Percentiles rank a stretch among this genome's conserved stretches.
phyloP scores from a whole-genome alignment of 345 rosid genomes.

The Streptanthus diversifolius region DNA sequence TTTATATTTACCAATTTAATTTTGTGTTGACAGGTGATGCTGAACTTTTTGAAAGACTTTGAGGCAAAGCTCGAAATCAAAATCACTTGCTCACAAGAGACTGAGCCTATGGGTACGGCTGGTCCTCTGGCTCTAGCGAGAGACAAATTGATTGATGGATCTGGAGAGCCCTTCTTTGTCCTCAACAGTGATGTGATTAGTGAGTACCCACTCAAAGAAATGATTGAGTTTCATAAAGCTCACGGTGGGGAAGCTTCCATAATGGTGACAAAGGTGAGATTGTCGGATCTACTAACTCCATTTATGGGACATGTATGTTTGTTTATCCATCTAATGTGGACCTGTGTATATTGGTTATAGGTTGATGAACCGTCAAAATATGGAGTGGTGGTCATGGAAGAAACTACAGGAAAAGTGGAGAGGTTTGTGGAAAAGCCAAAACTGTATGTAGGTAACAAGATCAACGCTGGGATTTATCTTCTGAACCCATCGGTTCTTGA shows the following conservation, averaged over 20 bases:
- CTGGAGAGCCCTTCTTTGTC: slow-evolving; percentile 92
- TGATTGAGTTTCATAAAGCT: slow-evolving; percentile 79
- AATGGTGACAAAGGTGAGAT: slow-evolving; percentile 92
- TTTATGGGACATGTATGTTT: background rate
- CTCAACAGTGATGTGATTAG: slow-evolving; percentile 99
- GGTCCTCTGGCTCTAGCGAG: slow-evolving; percentile 98
- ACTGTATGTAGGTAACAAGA: slow-evolving; percentile 90
- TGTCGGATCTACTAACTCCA: background rate
- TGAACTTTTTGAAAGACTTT: slow-evolving; percentile 85
- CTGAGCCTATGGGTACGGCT: slow-evolving; percentile 98
- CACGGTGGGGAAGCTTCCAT: slow-evolving; percentile 99
- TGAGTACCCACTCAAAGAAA: slow-evolving; percentile 81
- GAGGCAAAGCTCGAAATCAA: slow-evolving; percentile 85
- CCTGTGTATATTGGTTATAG: slow-evolving; percentile 31
- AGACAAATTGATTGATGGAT: slow-evolving; percentile 74
- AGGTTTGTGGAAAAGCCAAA: slow-evolving; percentile 96
- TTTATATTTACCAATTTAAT: slow-evolving; percentile 4
- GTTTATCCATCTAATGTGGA: background rate
- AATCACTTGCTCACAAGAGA: slow-evolving; percentile 97
- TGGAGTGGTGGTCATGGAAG: slow-evolving; percentile 97
- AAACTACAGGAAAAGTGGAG: slow-evolving; percentile 72
- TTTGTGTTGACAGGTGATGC: slow-evolving; percentile 58
- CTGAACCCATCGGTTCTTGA: slow-evolving; percentile 88
- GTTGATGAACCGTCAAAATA: slow-evolving; percentile 99
- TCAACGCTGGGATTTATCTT: slow-evolving; percentile 94